Percentiles rank a stretch among this genome's conserved stretches.
These are phyloP conservation scores for Prunus campanulata DNA, from an alignment of 306 rosid genomes.

Conservation along the genomic window DNA sequence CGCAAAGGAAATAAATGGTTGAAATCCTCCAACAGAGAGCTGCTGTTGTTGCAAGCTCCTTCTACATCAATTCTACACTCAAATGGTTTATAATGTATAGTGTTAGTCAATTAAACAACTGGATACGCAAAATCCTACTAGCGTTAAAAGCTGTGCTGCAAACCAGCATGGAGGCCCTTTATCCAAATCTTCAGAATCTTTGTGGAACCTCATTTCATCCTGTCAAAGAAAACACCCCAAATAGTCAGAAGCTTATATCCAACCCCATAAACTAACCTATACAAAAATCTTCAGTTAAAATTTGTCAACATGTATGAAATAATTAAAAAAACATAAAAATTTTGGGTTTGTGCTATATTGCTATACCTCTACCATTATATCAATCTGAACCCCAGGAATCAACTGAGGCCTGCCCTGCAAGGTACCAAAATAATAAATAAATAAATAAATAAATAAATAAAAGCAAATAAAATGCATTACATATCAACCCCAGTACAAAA, in stretches of 20 bases:
- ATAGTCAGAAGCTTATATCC: neutral
- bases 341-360: neutral
- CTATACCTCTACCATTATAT: conserved; percentile 69
- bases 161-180: conserved; percentile 58
- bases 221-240: conserved; percentile 15
- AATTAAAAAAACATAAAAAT: neutral
- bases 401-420: conserved; percentile 77
- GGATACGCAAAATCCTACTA: conserved; percentile 46
- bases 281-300: neutral
- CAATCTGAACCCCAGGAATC: conserved; percentile 77
- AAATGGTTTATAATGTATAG: neutral
- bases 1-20: neutral
- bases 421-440: conserved; percentile 4
- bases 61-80: neutral
- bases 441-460: no score
- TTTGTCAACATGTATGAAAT: no score
- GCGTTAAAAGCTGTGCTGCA: conserved; percentile 54
- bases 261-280: neutral
- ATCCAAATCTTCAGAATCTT: conserved; percentile 25
- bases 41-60: neutral
- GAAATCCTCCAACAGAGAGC: neutral
- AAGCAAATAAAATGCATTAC: conserved; percentile 20
- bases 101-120: conserved; percentile 16
- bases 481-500: conserved; percentile 17
- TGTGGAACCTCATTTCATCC: conserved; percentile 29